Evolutionary conservation across 2,329 filamentous ascomycete genomes (phyloP), one percentile per base, ranked within the genome.

Genomic region (Colletotrichum liriopes): DNA sequence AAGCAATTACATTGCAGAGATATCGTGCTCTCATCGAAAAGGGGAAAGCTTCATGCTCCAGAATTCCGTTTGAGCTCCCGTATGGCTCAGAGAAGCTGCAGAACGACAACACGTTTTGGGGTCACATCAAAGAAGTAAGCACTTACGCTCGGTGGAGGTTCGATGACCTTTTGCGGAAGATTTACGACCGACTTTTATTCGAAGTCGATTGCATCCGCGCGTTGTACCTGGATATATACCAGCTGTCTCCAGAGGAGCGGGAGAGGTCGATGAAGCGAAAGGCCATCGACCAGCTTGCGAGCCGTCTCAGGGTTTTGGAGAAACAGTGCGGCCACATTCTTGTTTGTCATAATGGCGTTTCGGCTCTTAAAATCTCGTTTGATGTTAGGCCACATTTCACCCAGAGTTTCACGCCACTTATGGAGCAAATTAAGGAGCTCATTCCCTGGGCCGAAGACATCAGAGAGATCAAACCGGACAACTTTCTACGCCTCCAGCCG

Each of bases 201-300:
- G 67, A 70, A 20, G 1, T 60, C 3, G 9, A 60, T 3, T 37
- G 29, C 7, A 14, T 66, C 35, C 63, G 12, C 7, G 39, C 11
- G 0, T 32, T 70, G n/a, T 70, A 54, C 32, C n/a, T 60, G 12
- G 62, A 66, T 26, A 29, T 70, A 3, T 70, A 59, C 67, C 65
- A 45, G 11, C 54, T 70, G 20, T 29, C 23, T 18, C n/a, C 58
- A 2, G 26, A 58, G 35, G 45, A 67, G 2, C 7, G 63, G 14
- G 23, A 18, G 20, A 52, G 6, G 1, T 59, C 58, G 2, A 20
- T n/a, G 2, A 8, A 51, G n/a, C 37, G 65, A 8, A 32, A 41
- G 20, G 37, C 32, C 37, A 23, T 66, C 49, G 18, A 23, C 26
- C 14, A n/a, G 8, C 63, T 65, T 4, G 12, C 20, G 26, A 14